Evolutionary conservation across 305 asterid genomes (phyloP).

Genomic region (Fraxinus dipetala): DNA sequence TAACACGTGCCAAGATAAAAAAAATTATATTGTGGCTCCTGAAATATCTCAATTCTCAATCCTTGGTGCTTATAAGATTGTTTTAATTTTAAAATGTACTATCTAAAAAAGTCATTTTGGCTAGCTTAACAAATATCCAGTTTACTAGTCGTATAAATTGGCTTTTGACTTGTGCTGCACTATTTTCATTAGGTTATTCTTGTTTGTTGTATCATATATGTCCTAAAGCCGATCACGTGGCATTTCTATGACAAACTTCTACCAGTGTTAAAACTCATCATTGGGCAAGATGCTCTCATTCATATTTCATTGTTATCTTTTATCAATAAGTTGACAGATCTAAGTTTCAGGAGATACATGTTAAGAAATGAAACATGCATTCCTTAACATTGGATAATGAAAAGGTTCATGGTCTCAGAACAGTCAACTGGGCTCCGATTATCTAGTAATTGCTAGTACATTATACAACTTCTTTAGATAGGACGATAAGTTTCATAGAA

Average conservation of each 20-base stretch:
- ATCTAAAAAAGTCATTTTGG: not conserved
- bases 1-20: not conserved
- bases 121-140: not conserved
- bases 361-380: not conserved
- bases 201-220: not conserved
- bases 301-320: not conserved
- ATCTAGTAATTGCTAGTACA: not conserved
- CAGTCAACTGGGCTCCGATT: not conserved
- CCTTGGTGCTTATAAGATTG: not conserved
- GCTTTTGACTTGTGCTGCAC: not conserved
- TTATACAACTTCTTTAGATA: not conserved
- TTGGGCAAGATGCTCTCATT: not conserved
- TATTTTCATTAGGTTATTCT: not conserved
- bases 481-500: not conserved
- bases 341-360: not conserved
- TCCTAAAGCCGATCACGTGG: not conserved
- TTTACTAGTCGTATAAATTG: not conserved
- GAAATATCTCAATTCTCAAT: not conserved
- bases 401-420: not conserved
- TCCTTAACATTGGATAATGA: not conserved
- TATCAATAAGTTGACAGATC: not conserved
- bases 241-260: not conserved
- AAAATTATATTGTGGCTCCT: not conserved
- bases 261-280: not conserved
- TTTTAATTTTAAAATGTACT: not conserved